phyloP scores from a whole-genome alignment of 208 protist species.

The Tetramitus jugosus region DNA sequence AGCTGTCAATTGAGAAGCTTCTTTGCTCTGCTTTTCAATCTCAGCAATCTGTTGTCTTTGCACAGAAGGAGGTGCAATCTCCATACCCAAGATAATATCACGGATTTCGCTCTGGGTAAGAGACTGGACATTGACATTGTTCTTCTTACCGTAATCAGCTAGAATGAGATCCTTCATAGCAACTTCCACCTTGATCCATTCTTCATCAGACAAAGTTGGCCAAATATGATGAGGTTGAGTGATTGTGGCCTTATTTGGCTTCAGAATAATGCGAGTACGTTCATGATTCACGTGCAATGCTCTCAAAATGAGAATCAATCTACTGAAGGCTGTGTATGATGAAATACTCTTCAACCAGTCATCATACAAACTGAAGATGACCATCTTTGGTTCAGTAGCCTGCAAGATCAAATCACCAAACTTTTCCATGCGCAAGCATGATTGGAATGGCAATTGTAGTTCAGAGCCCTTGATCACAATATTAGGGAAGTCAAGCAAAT shows the following conservation, averaged over 20 bases:
- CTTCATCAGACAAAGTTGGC: conserved; percentile 95
- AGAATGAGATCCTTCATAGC: conserved; percentile 99
- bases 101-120: conserved; percentile 99
- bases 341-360: conserved; percentile 98
- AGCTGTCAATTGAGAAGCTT: conserved; percentile 62
- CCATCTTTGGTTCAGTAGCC: conserved; percentile 94
- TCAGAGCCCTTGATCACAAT: conserved; percentile 99
- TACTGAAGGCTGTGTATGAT: conserved; percentile 96
- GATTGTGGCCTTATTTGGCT: conserved; percentile 89
- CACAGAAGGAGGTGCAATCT: conserved; percentile 94
- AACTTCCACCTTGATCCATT: conserved; percentile 98
- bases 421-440: conserved; percentile 92
- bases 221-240: conserved; percentile 96
- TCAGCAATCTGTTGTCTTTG: conserved; percentile 97
- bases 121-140: conserved; percentile 97
- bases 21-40: conserved; percentile 86
- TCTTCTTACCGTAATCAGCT: conserved; percentile 97
- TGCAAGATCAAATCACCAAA: conserved; percentile 98
- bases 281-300: conserved; percentile 95
- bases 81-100: conserved; percentile 99
- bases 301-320: conserved; percentile 98
- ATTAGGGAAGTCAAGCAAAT: conserved; percentile 99
- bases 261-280: conserved; percentile 90
- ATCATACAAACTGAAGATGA: conserved; percentile 99
- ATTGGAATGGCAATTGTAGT: conserved; percentile 97